Evolutionary conservation across 495 filamentous ascomycete species (phyloP).

Genomic region (Parachaetomium inaequale): DNA sequence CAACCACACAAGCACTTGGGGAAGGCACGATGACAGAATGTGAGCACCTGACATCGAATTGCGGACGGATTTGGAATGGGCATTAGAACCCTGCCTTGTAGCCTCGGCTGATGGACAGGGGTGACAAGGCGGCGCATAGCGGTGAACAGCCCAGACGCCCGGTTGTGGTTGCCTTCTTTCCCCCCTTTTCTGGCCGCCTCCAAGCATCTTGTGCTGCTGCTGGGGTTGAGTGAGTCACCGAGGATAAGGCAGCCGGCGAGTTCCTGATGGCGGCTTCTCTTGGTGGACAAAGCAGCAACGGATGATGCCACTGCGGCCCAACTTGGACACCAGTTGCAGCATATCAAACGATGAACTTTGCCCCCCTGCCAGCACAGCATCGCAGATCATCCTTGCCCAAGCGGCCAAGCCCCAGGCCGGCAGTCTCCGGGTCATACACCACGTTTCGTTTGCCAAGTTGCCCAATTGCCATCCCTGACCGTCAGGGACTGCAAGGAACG

Average conservation of each 20-base stretch:
- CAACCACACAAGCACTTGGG: background rate
- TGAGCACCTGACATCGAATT: background rate
- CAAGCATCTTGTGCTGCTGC: background rate
- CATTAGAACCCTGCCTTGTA: background rate
- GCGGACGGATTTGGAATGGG: background rate
- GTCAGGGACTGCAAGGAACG: background rate
- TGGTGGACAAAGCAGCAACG: background rate
- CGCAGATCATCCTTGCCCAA: background rate
- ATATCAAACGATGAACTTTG: background rate
- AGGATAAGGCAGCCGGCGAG: background rate
- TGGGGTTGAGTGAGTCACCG: slow-evolving; percentile 10
- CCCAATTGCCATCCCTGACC: background rate
- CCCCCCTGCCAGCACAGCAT: background rate
- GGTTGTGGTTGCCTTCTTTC: slow-evolving; percentile 13
- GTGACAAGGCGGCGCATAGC: background rate
- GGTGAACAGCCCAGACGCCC: slow-evolving; percentile 2
- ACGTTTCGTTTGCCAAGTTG: background rate
- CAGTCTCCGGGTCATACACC: background rate
- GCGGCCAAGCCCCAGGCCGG: background rate
- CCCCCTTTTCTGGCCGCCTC: slow-evolving; percentile 3
- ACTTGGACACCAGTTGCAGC: background rate
- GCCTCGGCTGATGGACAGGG: background rate
- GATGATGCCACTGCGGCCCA: background rate
- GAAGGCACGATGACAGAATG: background rate
- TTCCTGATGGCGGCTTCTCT: background rate